Base-by-base conservation (phyloP, 208 protist genomes). In the Trypanosoma lewisi region DNA sequence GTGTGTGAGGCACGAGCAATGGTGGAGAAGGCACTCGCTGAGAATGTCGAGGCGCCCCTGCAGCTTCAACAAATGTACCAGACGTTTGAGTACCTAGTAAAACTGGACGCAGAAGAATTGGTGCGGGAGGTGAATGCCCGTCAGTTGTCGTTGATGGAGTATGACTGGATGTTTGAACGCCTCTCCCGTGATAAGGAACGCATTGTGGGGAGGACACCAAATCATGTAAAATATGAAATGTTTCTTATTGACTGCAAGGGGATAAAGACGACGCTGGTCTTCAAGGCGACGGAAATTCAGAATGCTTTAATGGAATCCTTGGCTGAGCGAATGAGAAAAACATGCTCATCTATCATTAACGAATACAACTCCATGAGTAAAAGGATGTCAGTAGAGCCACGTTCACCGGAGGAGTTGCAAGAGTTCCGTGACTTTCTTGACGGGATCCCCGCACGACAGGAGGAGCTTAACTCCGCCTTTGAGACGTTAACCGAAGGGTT, bases 41-140 rank as follows among this genome's bases (percentile, higher is more conserved):
- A 78, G 21, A 96, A 95, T 70, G 71, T 75, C 21, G 77, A 89
- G 57, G 93, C 89, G 23, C 93, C 93, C 27, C 72, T 63, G 53
- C 90, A 97, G 70, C 77, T 97, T 23, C 75, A 82, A 36, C 83
- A 93, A 48, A 91, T 97, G 89, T 97, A 97, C 63, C 78, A 80
- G 48, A 78, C 77, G 5, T 97, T 97, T 64, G 93, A 95, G 54
- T 97, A 97, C 74, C 64, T 95, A 11, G 70, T 95, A 7, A 58
- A 76, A 16, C 70, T 64, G 9, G 56, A 94, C 45, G 47, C 80
- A 27, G 77, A 85, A 17, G 77, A 58, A 4, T 54, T 91, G 16
- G 80, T 89, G 17, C 78, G 81, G 36, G 72, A 75, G 50, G 75
- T 64, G 28, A 44, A 75, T n/a, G 19, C 17, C 17, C 57, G 75